phyloP scores from a whole-genome alignment of 192 early-diverging fungal species.

The Spinellus fusiger region DNA sequence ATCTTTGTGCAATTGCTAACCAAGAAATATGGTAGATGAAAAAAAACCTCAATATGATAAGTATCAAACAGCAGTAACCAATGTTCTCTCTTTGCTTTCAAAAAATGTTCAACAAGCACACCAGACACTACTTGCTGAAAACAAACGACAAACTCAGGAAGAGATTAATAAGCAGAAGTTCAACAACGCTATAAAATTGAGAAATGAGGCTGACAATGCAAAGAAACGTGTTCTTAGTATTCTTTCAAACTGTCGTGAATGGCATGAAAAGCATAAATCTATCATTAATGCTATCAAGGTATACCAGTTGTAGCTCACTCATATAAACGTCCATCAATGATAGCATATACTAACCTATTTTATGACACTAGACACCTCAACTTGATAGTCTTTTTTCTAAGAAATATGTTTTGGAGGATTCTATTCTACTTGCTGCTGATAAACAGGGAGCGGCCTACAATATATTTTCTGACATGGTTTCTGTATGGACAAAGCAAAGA shows the following conservation, averaged over 20 bases:
- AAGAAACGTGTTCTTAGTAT: not conserved
- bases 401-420: not conserved
- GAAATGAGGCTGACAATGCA: not conserved
- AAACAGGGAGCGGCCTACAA: not conserved
- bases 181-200: not conserved
- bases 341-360: too few species aligned
- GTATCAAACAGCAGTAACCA: not conserved
- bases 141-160: not conserved
- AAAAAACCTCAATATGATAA: conserved; percentile 9
- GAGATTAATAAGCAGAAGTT: conserved; percentile 2
- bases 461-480: not conserved
- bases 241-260: not conserved
- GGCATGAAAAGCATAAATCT: not conserved
- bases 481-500: not conserved
- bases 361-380: not conserved
- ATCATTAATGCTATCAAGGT: not conserved
- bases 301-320: too few species aligned
- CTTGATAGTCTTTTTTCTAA: not conserved
- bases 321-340: too few species aligned
- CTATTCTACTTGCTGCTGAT: not conserved
- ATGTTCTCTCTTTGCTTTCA: not conserved
- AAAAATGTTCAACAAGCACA: conserved; percentile 2
- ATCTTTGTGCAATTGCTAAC: not conserved
- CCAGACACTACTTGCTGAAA: not conserved
- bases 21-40: conserved; percentile 1